Evolutionary conservation across 441 rosid genomes (phyloP).

Genomic region (Jatropha multifida): DNA sequence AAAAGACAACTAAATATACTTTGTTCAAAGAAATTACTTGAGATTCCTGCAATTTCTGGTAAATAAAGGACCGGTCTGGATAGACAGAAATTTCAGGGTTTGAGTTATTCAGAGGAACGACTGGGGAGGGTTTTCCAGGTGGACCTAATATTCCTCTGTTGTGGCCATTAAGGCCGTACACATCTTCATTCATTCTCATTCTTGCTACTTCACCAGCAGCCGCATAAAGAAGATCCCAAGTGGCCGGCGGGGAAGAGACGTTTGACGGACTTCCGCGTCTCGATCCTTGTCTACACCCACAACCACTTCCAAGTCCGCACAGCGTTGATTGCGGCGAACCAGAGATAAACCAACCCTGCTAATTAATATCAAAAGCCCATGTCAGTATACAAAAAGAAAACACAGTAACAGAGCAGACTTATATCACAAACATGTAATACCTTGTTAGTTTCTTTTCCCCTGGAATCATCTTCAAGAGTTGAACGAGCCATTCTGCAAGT

Average conservation of each 20-base stretch:
- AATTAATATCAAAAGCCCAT: not conserved
- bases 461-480: slow-evolving; percentile 41
- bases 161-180: slow-evolving; percentile 14
- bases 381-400: not conserved
- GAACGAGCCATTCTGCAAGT: slow-evolving; percentile 48
- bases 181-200: slow-evolving; percentile 40
- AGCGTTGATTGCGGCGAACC: slow-evolving; percentile 64
- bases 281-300: slow-evolving; percentile 38
- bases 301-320: slow-evolving; percentile 37
- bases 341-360: slow-evolving; percentile 40
- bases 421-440: slow-evolving; percentile 18
- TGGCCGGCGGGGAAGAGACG: slow-evolving; percentile 39
- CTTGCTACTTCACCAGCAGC: slow-evolving; percentile 59
- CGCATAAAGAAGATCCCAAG: slow-evolving; percentile 58
- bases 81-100: slow-evolving; percentile 23
- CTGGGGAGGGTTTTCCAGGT: slow-evolving; percentile 31
- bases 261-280: slow-evolving; percentile 39
- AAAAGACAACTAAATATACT: not conserved
- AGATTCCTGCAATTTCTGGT: slow-evolving; percentile 56
- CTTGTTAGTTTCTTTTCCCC: slow-evolving; percentile 28
- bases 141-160: slow-evolving; percentile 33
- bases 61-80: slow-evolving; percentile 38
- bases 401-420: not conserved
- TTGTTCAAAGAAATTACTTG: slow-evolving; percentile 34
- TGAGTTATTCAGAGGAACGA: slow-evolving; percentile 25